Evolutionary conservation across 805 yeast genomes (phyloP).

Genomic region (Cyberlindnera veronae): DNA sequence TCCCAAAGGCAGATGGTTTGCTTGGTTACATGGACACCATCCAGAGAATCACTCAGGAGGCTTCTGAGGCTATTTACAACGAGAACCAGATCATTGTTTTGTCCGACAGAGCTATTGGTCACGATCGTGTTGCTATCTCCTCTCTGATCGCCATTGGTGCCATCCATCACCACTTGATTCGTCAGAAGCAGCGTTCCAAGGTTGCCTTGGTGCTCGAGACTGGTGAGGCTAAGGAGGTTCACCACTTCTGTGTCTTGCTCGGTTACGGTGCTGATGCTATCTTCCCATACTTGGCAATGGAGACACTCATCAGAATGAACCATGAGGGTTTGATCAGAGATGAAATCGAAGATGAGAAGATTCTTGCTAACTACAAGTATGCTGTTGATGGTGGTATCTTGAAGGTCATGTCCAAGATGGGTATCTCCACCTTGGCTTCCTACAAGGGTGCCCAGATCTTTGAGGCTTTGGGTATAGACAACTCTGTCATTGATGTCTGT

Average conservation of each 20-base stretch:
- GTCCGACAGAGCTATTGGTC: slow-evolving; percentile 62
- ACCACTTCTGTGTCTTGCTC: slow-evolving; percentile 87
- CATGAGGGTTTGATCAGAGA: slow-evolving; percentile 67
- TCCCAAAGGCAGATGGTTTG: slow-evolving; percentile 76
- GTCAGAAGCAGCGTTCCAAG: slow-evolving; percentile 93
- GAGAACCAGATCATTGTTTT: slow-evolving; percentile 72
- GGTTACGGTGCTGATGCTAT: slow-evolving; percentile 98
- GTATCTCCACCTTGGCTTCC: slow-evolving; percentile 96
- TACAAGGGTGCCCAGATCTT: slow-evolving; percentile 99
- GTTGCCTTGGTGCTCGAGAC: slow-evolving; percentile 91
- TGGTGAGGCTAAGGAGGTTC: slow-evolving; percentile 97
- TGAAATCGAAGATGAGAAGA: slow-evolving; percentile 52
- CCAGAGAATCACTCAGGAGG: slow-evolving; percentile 83
- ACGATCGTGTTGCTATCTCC: slow-evolving; percentile 72
- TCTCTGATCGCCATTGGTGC: slow-evolving; percentile 94
- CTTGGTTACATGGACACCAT: slow-evolving; percentile 81
- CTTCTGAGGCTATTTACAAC: slow-evolving; percentile 77
- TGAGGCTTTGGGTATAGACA: slow-evolving; percentile 94
- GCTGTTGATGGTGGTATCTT: slow-evolving; percentile 88
- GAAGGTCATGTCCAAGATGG: slow-evolving; percentile 99
- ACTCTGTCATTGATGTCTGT: slow-evolving; percentile 91
- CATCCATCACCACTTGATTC: slow-evolving; percentile 92
- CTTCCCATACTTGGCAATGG: slow-evolving; percentile 91
- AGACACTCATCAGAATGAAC: slow-evolving; percentile 81
- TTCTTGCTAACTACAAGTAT: slow-evolving; percentile 74